Percentiles rank a stretch among this genome's conserved stretches.
Conservation (phyloP, 2,329 filamentous ascomycete species). For the Paecilomyces formosus region DNA sequence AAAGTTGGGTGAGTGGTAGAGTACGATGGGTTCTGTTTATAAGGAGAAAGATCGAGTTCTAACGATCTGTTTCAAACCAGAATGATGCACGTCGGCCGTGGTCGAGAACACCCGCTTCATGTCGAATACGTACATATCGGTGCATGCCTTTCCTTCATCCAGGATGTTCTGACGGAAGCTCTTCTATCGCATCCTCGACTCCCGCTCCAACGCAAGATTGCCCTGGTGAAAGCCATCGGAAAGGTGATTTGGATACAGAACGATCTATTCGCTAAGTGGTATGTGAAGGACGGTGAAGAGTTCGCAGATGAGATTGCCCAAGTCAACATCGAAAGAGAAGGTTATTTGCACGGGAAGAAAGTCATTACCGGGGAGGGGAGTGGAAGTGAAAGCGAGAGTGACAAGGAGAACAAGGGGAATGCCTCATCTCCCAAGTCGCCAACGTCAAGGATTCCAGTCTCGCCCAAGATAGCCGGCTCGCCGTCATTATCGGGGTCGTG, state of each 20-base stretch:
- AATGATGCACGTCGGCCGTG: constrained; percentile 75
- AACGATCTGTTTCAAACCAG: constrained; percentile 22
- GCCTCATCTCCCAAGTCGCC: constrained; percentile 14
- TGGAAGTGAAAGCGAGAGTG: constrained; percentile 16
- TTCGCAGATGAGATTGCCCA: constrained; percentile 38
- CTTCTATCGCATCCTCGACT: constrained; percentile 65
- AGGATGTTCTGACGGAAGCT: constrained; percentile 70
- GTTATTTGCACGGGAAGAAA: constrained; percentile 57
- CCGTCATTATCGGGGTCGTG: constrained; percentile 14
- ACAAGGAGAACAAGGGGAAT: constrained; percentile 15
- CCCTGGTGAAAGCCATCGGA: constrained; percentile 64
- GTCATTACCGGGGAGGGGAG: constrained; percentile 32
- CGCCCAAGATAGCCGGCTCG: constrained; percentile 9
- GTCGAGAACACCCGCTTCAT: constrained; percentile 63
- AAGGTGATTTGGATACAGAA: constrained; percentile 88
- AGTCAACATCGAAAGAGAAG: constrained; percentile 52
- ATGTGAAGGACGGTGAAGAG: constrained; percentile 62
- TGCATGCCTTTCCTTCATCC: constrained; percentile 63
- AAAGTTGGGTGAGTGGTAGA: constrained; percentile 61
- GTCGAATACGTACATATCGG: constrained; percentile 77
- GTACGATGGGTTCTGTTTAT: not conserved
- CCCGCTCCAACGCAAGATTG: constrained; percentile 60
- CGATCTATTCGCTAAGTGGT: constrained; percentile 78
- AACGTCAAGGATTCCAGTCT: constrained; percentile 7
- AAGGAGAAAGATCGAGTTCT: too few species aligned